phyloP scores from a whole-genome alignment of 805 yeast genomes.

The Yamadazyma laniorum region DNA sequence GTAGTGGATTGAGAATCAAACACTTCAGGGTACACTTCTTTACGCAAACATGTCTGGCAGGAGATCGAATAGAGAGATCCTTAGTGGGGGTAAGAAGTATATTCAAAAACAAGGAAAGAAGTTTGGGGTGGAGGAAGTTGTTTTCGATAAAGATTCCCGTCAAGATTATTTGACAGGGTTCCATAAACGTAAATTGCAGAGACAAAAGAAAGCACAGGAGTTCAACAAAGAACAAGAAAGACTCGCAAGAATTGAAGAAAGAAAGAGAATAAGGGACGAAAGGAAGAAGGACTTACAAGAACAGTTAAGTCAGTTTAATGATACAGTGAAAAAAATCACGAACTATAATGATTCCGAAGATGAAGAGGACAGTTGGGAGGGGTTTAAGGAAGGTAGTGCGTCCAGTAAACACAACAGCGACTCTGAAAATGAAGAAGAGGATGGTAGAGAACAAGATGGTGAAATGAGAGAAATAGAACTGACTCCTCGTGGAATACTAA shows the following conservation, averaged over 20 bases:
- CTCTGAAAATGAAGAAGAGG: constrained; percentile 12
- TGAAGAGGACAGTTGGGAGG: constrained; percentile 39
- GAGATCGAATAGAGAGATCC: constrained; percentile 70
- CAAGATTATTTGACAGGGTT: constrained; percentile 89
- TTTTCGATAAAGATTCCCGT: constrained; percentile 77
- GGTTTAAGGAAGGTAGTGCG: constrained; percentile 28
- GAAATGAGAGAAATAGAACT: constrained; percentile 12
- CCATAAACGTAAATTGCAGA: constrained; percentile 86
- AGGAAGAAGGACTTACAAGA: constrained; percentile 62
- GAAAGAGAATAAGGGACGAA: constrained; percentile 69
- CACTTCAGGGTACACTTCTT: background rate
- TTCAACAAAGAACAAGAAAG: constrained; percentile 76
- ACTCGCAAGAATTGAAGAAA: constrained; percentile 68
- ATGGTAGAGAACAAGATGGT: constrained; percentile 14
- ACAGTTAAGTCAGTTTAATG: constrained; percentile 58
- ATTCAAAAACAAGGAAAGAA: constrained; percentile 63
- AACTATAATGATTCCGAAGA: constrained; percentile 17
- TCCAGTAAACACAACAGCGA: constrained; percentile 18
- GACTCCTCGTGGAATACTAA: constrained; percentile 40
- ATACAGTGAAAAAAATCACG: constrained; percentile 33
- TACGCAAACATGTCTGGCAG: constrained; percentile 4
- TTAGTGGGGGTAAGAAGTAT: constrained; percentile 84
- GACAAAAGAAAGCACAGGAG: constrained; percentile 83
- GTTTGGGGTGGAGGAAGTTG: constrained; percentile 78
- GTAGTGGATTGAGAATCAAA: no score